Evolutionary conservation across 2,329 filamentous ascomycete genomes (phyloP).

Genomic region (Calonectria hongkongensis): DNA sequence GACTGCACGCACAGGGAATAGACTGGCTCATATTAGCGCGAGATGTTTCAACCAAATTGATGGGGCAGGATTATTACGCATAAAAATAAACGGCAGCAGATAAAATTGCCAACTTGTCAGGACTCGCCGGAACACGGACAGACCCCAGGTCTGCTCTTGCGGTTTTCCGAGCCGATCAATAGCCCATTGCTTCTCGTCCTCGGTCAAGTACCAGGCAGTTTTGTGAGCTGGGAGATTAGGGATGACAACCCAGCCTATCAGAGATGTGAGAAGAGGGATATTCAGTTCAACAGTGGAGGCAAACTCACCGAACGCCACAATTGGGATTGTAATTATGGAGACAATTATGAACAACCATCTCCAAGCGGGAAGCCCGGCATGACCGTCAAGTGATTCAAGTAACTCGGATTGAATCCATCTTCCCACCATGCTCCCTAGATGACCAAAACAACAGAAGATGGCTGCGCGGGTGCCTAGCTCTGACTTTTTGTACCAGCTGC

Average conservation of each 20-base stretch:
- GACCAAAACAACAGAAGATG: constrained; percentile 64
- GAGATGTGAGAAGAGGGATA: not conserved
- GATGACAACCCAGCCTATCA: constrained; percentile 27
- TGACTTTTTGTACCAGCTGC: constrained; percentile 65
- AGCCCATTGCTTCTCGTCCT: constrained; percentile 28
- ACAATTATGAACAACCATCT: constrained; percentile 66
- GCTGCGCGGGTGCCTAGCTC: constrained; percentile 64
- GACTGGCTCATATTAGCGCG: not conserved
- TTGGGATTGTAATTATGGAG: constrained; percentile 63
- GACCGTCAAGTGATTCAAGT: constrained; percentile 59
- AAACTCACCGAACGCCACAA: constrained; percentile 61
- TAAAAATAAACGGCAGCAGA: constrained; percentile 28
- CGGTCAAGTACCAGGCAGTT: constrained; percentile 28
- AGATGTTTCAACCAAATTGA: not conserved
- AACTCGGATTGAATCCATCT: constrained; percentile 67
- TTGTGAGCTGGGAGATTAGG: constrained; percentile 28
- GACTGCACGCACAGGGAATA: constrained; percentile 18
- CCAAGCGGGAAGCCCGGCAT: constrained; percentile 62
- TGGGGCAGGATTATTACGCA: not conserved
- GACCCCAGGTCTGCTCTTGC: constrained; percentile 18
- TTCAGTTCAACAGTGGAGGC: not conserved
- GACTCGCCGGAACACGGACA: constrained; percentile 29
- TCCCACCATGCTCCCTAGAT: constrained; percentile 65
- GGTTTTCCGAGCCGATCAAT: constrained; percentile 25
- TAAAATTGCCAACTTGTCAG: constrained; percentile 35